Evolutionary conservation across 129 eudicot species (phyloP), one percentile per base, ranked within the genome.

Genomic region (Tagetes erecta): DNA sequence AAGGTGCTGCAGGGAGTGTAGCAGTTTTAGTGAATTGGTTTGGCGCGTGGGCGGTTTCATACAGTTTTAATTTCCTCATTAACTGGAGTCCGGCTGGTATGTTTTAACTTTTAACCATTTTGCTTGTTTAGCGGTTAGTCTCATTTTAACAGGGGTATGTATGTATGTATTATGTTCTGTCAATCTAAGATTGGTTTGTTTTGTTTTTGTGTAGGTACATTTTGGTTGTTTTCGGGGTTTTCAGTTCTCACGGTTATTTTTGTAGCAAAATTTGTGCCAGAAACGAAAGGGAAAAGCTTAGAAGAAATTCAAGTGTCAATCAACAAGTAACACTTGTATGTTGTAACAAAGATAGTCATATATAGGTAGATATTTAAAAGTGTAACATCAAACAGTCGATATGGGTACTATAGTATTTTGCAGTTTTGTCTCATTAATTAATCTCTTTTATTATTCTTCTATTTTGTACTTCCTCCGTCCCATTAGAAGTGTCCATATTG

Each of bases 1-100:
- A 91, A 74, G 95, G 95, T 0, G 74, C 82, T 47, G 97, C 92
- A 31, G 98, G 98, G 20, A 92, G 98, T 74, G 30, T 89, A 42
- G 91, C 88, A 14, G 91, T 89, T 73, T 77, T 89, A 38, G 88
- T 89, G 39, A 89, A 92, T 80, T 92, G 98, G 98, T 74, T 87
- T 70, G 91, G 98, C 20, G 96, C 98, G 6, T 92, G 96, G 96
- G 82, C 64, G 42, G 84, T 92, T 82, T 89, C 98, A 35, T 92
- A 87, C 80, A 85, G 94, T 46, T 92, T 87, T 83, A 89, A 89
- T 83, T 92, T 87, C 37, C 85, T 89, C 47, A 84, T 89, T 74
- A 81, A 71, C 82, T 92, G 98, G 98, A 92, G 91, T 78, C 81
- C 84, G n/a, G 72, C 96, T 1, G 98, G 96, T 89, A 84, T 20